Evolutionary conservation across 192 early-diverging fungal genomes (phyloP), one percentile per base, ranked within the genome.

Genomic region (Lunasporangiospora selenospora): DNA sequence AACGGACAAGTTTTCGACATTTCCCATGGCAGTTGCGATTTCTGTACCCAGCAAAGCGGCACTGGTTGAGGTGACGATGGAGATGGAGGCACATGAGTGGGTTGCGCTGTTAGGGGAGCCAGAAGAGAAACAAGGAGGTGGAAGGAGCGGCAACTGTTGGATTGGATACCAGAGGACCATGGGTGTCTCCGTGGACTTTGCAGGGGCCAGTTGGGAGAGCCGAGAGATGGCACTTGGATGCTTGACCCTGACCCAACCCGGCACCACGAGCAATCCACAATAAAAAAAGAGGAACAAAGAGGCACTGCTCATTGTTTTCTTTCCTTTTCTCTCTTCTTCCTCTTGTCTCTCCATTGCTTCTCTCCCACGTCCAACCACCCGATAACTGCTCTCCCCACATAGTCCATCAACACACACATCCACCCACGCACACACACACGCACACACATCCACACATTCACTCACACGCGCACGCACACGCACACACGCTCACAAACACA

Each of bases 201-300:
- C 66, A n/a, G 81, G 81, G 1, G 40, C 71, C 10, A 67, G 75
- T 47, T 83, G 81, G 81, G 81, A 83, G 9, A 75, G 80, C 53
- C 54, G 76, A 16, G 51, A 66, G n/a, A 80, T 83, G 81, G 55
- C 2, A 1, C 34, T 70, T 5, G 26, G 47, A 8, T 53, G 58
- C 11, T 4, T 55, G 26, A 70, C 66, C 4, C 8, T 59, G 19
- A 16, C 45, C 4, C 12, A 9, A 7, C 40, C 27, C 21, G 26
- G 9, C 2, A 23, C 9, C 24, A 4, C n/a, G 23, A 61, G 37
- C 13, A 40, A 50, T 13, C 32, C 24, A 37, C 10, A 32, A 36
- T 29, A 31, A 31, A 13, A 37, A 37, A 29, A 46, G 34, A 45
- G 15, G 4, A 50, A 29, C 15, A 26, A 13, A 12, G 19, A 11